Conservation (phyloP, 108 stramenopile genomes). For the Schizochytrium sp. region DNA sequence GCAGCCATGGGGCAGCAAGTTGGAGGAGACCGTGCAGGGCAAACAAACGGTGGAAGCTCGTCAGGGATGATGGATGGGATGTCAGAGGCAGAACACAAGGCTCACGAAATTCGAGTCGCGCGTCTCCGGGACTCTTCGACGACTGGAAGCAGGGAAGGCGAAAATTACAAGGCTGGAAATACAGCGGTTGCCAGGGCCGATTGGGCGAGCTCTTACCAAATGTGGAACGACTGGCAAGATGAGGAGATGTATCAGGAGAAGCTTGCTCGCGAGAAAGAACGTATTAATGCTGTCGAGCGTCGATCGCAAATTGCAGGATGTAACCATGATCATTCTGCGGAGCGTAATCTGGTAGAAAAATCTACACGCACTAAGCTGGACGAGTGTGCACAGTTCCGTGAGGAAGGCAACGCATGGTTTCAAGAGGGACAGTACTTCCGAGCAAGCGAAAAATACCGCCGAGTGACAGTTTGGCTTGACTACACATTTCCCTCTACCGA, state of each 20-base stretch:
- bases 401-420: slow-evolving; percentile 54
- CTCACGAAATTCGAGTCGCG: slow-evolving; percentile 7
- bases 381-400: slow-evolving; percentile 8
- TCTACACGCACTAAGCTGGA: slow-evolving; percentile 11
- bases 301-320: slow-evolving; percentile 49
- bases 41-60: too few species aligned
- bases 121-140: neutral
- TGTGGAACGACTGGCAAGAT: neutral
- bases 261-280: neutral
- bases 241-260: slow-evolving; percentile 48
- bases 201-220: neutral
- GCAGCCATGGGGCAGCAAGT: too few species aligned
- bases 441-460: slow-evolving; percentile 19
- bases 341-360: slow-evolving; percentile 45
- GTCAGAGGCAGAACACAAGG: neutral
- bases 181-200: neutral
- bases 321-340: slow-evolving; percentile 33
- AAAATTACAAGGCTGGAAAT: neutral
- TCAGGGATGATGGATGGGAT: neutral
- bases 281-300: neutral
- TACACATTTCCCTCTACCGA: slow-evolving; percentile 48
- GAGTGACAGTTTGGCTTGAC: slow-evolving; percentile 18
- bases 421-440: slow-evolving; percentile 45
- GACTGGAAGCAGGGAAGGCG: neutral
- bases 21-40: too few species aligned